Evolutionary conservation across 371 early-diverging fungal genomes (phyloP).

Genomic region (Amoeboaphelidium protococcarum): DNA sequence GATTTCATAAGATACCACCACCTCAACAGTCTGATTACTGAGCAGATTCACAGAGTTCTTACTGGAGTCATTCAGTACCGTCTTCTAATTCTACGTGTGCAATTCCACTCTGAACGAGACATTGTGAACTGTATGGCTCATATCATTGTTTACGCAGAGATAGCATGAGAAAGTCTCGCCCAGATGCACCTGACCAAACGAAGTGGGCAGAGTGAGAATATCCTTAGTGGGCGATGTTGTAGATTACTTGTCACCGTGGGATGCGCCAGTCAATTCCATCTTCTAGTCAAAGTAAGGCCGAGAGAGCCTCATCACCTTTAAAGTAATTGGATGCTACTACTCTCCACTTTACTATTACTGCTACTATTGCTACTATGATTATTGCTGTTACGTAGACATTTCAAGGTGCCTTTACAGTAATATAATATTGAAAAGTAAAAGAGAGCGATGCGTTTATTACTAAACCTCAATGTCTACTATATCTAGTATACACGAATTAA

Average conservation of each 20-base stretch:
- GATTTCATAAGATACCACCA: constrained; percentile 62
- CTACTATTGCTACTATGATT: too few species aligned
- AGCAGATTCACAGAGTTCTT: constrained; percentile 4
- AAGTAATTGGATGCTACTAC: constrained; percentile 35
- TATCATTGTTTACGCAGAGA: constrained; percentile 63
- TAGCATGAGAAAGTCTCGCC: constrained; percentile 76
- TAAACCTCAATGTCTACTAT: too few species aligned
- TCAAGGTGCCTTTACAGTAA: too few species aligned
- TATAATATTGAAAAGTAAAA: too few species aligned
- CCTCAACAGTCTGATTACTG: constrained; percentile 29
- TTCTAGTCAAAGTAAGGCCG: constrained; percentile 41
- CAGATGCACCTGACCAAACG: constrained; percentile 75
- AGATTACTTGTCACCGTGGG: constrained; percentile 4
- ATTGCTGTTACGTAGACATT: too few species aligned
- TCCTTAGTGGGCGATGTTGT: constrained; percentile 16
- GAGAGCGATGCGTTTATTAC: too few species aligned
- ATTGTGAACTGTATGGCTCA: constrained; percentile 18
- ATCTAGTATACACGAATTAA: too few species aligned
- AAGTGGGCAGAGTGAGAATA: constrained; percentile 27
- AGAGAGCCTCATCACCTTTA: constrained; percentile 76
- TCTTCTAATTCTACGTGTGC: constrained; percentile 52
- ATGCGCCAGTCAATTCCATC: too few species aligned
- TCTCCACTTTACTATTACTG: too few species aligned
- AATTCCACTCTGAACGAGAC: constrained; percentile 52
- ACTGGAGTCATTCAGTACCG: constrained; percentile 36